Percentiles rank a stretch among this genome's conserved stretches.
Conservation (phyloP, 768 basidiomycete species). For the Xerocomellus intermedius region DNA sequence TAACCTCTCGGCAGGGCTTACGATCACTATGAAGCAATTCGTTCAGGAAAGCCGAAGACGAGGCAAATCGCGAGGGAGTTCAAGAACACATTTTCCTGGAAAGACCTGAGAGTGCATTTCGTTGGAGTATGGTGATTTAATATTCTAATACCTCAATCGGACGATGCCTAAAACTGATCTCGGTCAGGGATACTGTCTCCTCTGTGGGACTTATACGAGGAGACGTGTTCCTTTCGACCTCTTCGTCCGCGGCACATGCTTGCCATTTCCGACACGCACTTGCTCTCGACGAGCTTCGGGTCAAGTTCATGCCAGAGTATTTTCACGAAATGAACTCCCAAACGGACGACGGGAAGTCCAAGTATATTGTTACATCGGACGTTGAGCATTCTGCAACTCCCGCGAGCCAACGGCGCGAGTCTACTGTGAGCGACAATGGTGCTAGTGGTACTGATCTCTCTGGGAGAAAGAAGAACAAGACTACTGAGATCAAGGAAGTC, state of each 20-base stretch:
- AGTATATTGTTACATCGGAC: not conserved
- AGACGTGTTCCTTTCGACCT: constrained; percentile 7
- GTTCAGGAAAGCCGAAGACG: constrained; percentile 12
- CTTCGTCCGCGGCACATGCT: constrained; percentile 1
- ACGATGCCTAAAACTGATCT: not conserved
- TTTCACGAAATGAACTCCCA: constrained; percentile 21
- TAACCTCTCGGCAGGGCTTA: constrained; percentile 8
- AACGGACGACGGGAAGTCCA: constrained; percentile 10
- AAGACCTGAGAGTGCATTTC: constrained; percentile 2
- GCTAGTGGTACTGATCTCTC: not conserved
- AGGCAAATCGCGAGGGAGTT: constrained; percentile 27
- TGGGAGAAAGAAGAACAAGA: not conserved
- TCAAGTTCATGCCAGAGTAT: constrained; percentile 11
- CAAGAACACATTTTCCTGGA: constrained; percentile 39
- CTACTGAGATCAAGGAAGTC: constrained; percentile 52
- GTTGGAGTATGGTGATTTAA: not conserved
- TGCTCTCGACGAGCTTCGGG: constrained; percentile 15
- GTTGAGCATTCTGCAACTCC: not conserved
- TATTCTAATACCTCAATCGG: not conserved
- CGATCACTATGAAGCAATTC: constrained; percentile 13
- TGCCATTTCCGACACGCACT: constrained; percentile 17
- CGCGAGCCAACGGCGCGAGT: not conserved
- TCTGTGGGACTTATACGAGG: constrained; percentile 8
- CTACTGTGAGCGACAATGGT: not conserved
- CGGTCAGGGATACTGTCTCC: constrained; percentile 11